Evolutionary conservation across 148 eudicot genomes (phyloP), one percentile per base, ranked within the genome.

Genomic region (Fagopyrum esculentum): DNA sequence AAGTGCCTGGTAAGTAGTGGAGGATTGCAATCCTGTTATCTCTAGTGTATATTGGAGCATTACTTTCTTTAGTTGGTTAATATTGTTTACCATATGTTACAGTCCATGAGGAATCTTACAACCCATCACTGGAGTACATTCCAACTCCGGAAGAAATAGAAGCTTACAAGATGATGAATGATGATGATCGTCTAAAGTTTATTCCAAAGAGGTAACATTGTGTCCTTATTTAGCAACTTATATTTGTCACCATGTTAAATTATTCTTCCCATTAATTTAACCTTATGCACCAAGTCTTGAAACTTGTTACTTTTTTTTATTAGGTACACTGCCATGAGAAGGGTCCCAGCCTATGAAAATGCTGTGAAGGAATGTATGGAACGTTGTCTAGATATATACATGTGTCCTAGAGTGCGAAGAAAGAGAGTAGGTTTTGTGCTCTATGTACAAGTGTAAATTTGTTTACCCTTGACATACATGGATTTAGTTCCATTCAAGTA

Each of bases 71-170:
- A 19, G 13, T 68, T 19, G 5, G 29, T 80, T 9, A 68, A 43
- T 80, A 60, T 59, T 26, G 15, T 7, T 10, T 19, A 11, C 49
- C 54, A 73, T 40, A 76, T 46, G 10, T 74, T 82, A 73, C 77
- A 96, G 98, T 98, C 45, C 99, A 96, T 57, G 98, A 87, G 84
- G 98, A 92, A 86, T 86, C 99, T 54, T 89, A 89, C 76, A 96
- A 92, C 78, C 98, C 99, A 70, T 90, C 98, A 57, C 52, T 82
- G 61, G 99, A 96, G 76, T 96, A 85, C 78, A 89, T 96, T 74
- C 99, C 99, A 74, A 83, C 97, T 47, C 89, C 87, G 83, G 99
- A 96, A 86, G 99, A 96, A 86, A 88, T 92, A 40, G 85, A 88
- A 77, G 76, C 92, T 50, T 90, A 86, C 80, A 86, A 88, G 84